Evolutionary conservation across 208 protist genomes (phyloP).

Genomic region (Sergeia podlipaevii): DNA sequence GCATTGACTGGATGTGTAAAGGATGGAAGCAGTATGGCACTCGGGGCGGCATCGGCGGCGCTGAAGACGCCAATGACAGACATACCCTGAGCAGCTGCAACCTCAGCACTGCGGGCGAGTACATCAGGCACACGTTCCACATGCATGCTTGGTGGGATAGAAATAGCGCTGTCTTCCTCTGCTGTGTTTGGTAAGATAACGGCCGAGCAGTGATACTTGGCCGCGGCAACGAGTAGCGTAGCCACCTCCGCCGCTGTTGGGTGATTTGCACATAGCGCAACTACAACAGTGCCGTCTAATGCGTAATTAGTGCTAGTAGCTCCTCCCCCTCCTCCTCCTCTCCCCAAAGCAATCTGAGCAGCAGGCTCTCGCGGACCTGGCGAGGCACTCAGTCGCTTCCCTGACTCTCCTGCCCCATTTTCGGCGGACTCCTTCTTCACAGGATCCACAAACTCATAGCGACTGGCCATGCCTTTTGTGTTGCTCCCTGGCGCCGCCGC

Average conservation of each 20-base stretch:
- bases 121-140: constrained; percentile 54
- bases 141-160: constrained; percentile 31
- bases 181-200: constrained; percentile 46
- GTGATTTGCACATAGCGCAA: constrained; percentile 33
- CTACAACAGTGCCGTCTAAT: constrained; percentile 49
- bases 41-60: constrained; percentile 15
- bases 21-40: constrained; percentile 26
- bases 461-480: no score
- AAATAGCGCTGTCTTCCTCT: no score
- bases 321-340: no score
- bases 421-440: no score
- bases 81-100: constrained; percentile 33
- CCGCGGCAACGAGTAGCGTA: constrained; percentile 50
- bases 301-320: constrained; percentile 19
- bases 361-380: no score
- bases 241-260: constrained; percentile 46
- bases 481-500: no score
- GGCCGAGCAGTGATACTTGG: constrained; percentile 47
- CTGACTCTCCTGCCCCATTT: no score
- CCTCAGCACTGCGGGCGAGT: constrained; percentile 23
- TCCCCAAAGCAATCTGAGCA: neutral
- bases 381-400: no score
- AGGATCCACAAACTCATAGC: no score
- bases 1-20: constrained; percentile 53
- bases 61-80: constrained; percentile 46